phyloP scores from a whole-genome alignment of 345 rosid species.

The Aquilaria yunnanensis region DNA sequence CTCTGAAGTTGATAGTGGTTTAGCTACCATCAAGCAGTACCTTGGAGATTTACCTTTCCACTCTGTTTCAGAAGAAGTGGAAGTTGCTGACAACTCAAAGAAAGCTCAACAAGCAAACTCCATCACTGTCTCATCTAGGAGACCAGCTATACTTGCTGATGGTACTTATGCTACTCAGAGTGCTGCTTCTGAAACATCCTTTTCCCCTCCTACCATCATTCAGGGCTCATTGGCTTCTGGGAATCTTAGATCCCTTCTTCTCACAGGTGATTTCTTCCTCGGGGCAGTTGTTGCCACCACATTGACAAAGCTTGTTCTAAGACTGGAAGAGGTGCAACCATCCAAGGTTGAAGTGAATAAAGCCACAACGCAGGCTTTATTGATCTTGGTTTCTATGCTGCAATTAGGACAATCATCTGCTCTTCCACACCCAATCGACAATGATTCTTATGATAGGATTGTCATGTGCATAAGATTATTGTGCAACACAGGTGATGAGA shows the following conservation, averaged over 20 bases:
- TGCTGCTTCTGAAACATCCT: constrained; percentile 79
- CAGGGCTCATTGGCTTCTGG: constrained; percentile 70
- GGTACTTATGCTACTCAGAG: constrained; percentile 88
- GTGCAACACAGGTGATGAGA: constrained; percentile 73
- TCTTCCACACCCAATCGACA: constrained; percentile 92
- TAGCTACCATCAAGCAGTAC: constrained; percentile 65
- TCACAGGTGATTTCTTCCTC: constrained; percentile 93
- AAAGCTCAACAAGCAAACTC: constrained; percentile 41
- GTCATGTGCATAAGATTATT: constrained; percentile 72
- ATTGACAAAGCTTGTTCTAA: constrained; percentile 79
- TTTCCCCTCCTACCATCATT: constrained; percentile 56
- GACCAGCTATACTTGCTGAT: constrained; percentile 78
- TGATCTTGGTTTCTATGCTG: constrained; percentile 87
- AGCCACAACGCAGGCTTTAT: constrained; percentile 52
- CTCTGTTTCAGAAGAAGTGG: constrained; percentile 56
- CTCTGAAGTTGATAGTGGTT: constrained; percentile 70
- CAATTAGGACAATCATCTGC: constrained; percentile 90
- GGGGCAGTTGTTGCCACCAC: constrained; percentile 98
- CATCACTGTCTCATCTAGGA: constrained; percentile 51
- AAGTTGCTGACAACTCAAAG: constrained; percentile 44
- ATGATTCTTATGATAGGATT: constrained; percentile 86
- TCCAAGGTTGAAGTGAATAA: constrained; percentile 73
- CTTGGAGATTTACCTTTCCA: constrained; percentile 74
- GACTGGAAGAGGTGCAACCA: constrained; percentile 92
- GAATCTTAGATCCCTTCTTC: constrained; percentile 84